phyloP scores from a whole-genome alignment of 2,329 filamentous ascomycete species.

The Blastomyces parvus region DNA sequence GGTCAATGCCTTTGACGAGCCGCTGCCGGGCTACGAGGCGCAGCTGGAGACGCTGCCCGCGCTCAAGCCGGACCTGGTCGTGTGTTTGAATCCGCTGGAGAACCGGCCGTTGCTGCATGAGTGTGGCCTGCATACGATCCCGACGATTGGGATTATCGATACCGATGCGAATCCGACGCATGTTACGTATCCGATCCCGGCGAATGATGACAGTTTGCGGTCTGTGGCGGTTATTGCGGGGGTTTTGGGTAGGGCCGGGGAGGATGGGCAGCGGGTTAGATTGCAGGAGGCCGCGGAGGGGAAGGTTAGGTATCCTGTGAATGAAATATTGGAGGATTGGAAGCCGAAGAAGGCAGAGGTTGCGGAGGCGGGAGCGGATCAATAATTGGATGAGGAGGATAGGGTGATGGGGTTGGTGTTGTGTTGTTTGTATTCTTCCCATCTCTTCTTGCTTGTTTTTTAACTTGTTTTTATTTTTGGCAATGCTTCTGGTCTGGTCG shows the following conservation, averaged over 20 bases:
- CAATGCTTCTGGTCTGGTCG: neutral
- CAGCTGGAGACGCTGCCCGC: slow-evolving; percentile 55
- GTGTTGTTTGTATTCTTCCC: neutral
- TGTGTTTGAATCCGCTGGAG: slow-evolving; percentile 86
- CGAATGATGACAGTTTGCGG: slow-evolving; percentile 91
- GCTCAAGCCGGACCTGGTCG: slow-evolving; percentile 77
- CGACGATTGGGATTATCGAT: slow-evolving; percentile 90
- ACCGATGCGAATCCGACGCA: slow-evolving; percentile 86
- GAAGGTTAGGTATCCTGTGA: slow-evolving; percentile 45
- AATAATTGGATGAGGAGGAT: neutral
- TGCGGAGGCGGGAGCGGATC: neutral
- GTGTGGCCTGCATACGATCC: slow-evolving; percentile 77
- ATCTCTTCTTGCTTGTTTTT: neutral
- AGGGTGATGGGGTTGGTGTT: neutral
- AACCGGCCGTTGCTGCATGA: slow-evolving; percentile 87
- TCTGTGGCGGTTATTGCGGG: slow-evolving; percentile 73
- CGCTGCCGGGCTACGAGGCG: slow-evolving; percentile 54
- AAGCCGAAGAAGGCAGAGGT: neutral
- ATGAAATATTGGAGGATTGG: slow-evolving; percentile 16
- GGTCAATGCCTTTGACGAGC: slow-evolving; percentile 63
- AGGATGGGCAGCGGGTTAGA: slow-evolving; percentile 63
- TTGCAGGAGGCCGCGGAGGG: slow-evolving; percentile 54
- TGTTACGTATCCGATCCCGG: slow-evolving; percentile 93
- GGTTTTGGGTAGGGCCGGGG: slow-evolving; percentile 72
- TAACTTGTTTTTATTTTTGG: neutral